phyloP scores from a whole-genome alignment of 768 basidiomycete species.

The Leccinum rimulosum region DNA sequence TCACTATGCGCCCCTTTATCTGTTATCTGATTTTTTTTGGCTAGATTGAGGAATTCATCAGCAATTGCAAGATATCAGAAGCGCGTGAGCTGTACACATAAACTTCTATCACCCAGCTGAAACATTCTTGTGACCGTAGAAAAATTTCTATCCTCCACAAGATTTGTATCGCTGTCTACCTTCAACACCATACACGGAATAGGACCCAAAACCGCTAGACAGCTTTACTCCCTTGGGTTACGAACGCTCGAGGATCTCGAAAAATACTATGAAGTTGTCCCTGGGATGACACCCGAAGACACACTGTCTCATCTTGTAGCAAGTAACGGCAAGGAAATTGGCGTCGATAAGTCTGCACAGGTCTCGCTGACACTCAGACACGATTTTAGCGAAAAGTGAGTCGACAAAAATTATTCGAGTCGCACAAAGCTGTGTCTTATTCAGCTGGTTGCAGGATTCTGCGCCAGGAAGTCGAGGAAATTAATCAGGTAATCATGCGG shows the following conservation, averaged over 20 bases:
- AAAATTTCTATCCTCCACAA: conserved; percentile 44
- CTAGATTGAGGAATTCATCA: conserved; percentile 64
- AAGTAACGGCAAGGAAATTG: conserved; percentile 17
- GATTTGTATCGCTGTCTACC: conserved; percentile 53
- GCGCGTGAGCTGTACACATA: conserved; percentile 35
- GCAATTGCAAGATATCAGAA: conserved; percentile 56
- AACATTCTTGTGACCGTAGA: conserved; percentile 34
- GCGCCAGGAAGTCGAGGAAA: conserved; percentile 74
- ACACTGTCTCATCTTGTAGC: conserved; percentile 22
- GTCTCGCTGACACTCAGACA: conserved; percentile 57
- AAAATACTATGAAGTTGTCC: conserved; percentile 47
- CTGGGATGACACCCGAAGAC: conserved; percentile 36
- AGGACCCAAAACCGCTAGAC: conserved; percentile 65
- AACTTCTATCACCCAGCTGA: conserved; percentile 9
- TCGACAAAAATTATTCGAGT: not conserved
- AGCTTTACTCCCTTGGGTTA: conserved; percentile 61
- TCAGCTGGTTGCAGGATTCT: conserved; percentile 51
- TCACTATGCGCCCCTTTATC: not conserved
- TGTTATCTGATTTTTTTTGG: not conserved
- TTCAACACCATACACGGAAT: conserved; percentile 73
- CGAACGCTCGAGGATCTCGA: conserved; percentile 70
- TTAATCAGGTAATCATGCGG: conserved; percentile 62
- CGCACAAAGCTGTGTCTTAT: not conserved
- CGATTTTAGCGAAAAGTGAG: conserved; percentile 53
- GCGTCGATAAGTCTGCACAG: conserved; percentile 45